Base-by-base conservation (phyloP, 306 rosid species). In the Abrus pulchellus region DNA sequence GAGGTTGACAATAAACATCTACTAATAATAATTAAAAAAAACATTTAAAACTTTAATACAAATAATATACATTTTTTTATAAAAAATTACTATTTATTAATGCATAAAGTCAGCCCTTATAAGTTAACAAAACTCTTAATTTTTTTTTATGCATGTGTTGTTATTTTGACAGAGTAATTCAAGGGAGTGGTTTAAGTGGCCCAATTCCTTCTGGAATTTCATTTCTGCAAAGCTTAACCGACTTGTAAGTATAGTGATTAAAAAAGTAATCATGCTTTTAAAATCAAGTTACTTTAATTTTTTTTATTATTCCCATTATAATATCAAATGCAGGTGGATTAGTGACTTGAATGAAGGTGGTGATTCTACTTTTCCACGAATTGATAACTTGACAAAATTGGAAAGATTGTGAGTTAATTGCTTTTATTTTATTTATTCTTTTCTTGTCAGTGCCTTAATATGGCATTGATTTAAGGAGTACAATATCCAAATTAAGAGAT, bases 131-230 rank as follows among this genome's bases (percentile, higher is more conserved):
- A 20, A 20, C 20, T 20, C 20, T 20, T 20, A 20, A 20, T 20
- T 20, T 20, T 20, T 20, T 20, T 20, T 20, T 20, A 20, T 20
- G 20, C 0, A 20, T 20, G 20, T 20, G 2, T 47, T 45, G 20
- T 73, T 40, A 32, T 60, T 54, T 36, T 32, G 66, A 74, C 90
- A 90, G 97, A 20, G 7, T 6, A 30, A 86, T 90, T 77, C 93
- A 93, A 53, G 97, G 86, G 11, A 88, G 90, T 76, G 92, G 93
- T 47, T 83, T 93, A 79, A 91, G 77, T 3, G 94, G 98, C 36
- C 97, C 94, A 8, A 89, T 93, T 85, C 97, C 94, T 71, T 36
- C 68, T 7, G 79, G 44, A 80, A 87, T 93, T 80, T 82, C 87
- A 75, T 30, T 0, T 44, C 73, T 89, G 78, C 63, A 44, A 9